Conservation (phyloP, 768 basidiomycete species). For the Trametes cubensis region DNA sequence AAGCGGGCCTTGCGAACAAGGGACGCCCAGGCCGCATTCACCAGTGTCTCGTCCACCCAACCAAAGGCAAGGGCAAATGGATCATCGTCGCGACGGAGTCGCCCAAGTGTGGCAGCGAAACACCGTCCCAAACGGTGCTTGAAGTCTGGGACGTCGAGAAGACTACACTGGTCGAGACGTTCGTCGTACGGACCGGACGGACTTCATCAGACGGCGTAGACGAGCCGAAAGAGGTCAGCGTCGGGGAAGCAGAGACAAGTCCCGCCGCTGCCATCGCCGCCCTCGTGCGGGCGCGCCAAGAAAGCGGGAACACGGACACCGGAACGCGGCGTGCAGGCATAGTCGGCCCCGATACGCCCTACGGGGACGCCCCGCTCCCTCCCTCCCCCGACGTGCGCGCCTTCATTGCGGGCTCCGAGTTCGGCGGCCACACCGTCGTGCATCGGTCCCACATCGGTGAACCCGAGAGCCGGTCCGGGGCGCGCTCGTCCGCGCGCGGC, state of each 20-base stretch:
- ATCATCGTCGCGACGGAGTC: conserved; percentile 81
- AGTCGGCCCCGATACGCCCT: conserved; percentile 28
- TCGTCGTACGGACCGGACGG: conserved; percentile 56
- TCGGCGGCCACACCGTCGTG: conserved; percentile 65
- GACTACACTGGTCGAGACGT: conserved; percentile 77
- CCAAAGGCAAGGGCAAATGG: conserved; percentile 88
- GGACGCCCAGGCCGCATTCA: conserved; percentile 63
- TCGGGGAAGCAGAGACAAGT: conserved; percentile 58
- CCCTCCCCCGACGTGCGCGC: conserved; percentile 72
- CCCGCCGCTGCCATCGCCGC: conserved; percentile 80
- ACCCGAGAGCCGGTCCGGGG: conserved; percentile 38
- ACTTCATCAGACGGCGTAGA: conserved; percentile 49
- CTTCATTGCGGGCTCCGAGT: conserved; percentile 72
- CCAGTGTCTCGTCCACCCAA: conserved; percentile 81
- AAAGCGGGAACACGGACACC: conserved; percentile 29
- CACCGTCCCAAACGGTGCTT: conserved; percentile 51
- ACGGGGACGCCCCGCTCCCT: conserved; percentile 39
- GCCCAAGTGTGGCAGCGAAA: conserved; percentile 13
- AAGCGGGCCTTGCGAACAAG: conserved; percentile 58
- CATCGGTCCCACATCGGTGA: conserved; percentile 31
- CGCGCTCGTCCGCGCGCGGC: conserved; percentile 50
- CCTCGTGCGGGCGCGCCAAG: conserved; percentile 71
- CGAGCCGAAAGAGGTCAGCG: conserved; percentile 54
- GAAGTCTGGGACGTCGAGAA: conserved; percentile 96
- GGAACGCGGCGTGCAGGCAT: conserved; percentile 20